phyloP scores from a whole-genome alignment of 257 asterid genomes.

The Schizonepeta tenuifolia region DNA sequence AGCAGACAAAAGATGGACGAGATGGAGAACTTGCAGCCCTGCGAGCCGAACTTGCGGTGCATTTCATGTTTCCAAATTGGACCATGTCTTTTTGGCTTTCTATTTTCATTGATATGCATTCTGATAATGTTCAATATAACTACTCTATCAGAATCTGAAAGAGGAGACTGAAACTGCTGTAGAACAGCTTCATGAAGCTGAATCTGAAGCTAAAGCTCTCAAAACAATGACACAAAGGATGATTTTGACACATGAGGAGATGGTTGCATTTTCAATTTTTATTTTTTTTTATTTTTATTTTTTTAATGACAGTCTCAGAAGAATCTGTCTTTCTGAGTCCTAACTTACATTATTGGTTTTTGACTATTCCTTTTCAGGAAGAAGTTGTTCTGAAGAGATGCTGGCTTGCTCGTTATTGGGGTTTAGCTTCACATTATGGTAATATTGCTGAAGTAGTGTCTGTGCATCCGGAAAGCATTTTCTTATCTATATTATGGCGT shows the following conservation, averaged over 20 bases:
- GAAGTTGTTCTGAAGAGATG: slow-evolving; percentile 98
- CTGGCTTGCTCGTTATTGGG: slow-evolving; percentile 99
- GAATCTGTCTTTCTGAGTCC: slow-evolving; percentile 30
- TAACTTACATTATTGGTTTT: slow-evolving; percentile 29
- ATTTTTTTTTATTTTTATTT: too few species aligned
- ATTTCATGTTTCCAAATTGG: slow-evolving; percentile 29
- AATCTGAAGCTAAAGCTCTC: slow-evolving; percentile 93
- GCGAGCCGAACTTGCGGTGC: slow-evolving; percentile 80
- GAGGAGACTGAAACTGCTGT: slow-evolving; percentile 62
- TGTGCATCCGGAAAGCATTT: neutral
- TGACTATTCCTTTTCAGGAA: slow-evolving; percentile 60
- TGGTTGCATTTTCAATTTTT: slow-evolving; percentile 63
- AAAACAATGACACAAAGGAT: slow-evolving; percentile 94
- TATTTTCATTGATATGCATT: slow-evolving; percentile 23
- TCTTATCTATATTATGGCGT: neutral
- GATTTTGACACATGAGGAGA: slow-evolving; percentile 98
- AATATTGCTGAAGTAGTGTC: slow-evolving; percentile 38
- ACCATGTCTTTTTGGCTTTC: slow-evolving; percentile 21
- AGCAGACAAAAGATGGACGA: slow-evolving; percentile 80
- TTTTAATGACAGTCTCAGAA: slow-evolving; percentile 14
- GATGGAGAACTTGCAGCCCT: slow-evolving; percentile 76
- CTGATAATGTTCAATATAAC: slow-evolving; percentile 35
- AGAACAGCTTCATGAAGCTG: slow-evolving; percentile 92
- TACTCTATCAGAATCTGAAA: slow-evolving; percentile 68
- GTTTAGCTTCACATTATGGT: slow-evolving; percentile 90